Percentiles rank a stretch among this genome's conserved stretches.
Evolutionary conservation across 2,329 filamentous ascomycete genomes (phyloP).

Genomic region (Diaporthe sp.): DNA sequence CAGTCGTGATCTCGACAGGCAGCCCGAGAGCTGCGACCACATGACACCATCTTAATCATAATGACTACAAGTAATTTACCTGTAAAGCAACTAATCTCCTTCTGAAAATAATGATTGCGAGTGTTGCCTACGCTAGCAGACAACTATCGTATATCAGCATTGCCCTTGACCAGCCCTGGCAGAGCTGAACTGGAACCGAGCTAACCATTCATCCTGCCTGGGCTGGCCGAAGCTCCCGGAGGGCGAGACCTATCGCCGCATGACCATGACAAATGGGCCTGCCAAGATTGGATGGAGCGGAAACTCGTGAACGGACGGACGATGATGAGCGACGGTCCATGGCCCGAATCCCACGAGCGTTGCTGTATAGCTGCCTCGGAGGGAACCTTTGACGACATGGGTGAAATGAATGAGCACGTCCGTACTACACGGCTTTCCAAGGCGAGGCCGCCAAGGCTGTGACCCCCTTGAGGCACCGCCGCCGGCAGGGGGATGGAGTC

Average conservation of each 20-base stretch:
- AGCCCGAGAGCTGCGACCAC: background rate
- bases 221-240: slow-evolving; percentile 23
- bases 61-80: background rate
- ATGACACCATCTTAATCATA: background rate
- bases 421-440: background rate
- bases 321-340: background rate
- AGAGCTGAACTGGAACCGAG: slow-evolving; percentile 1
- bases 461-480: background rate
- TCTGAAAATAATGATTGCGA: background rate
- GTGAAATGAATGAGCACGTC: background rate
- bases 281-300: background rate
- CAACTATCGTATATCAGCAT: slow-evolving; percentile 17
- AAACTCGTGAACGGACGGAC: background rate
- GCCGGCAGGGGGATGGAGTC: slow-evolving; percentile 1
- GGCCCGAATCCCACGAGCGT: background rate
- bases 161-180: slow-evolving; percentile 14
- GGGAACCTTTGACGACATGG: background rate
- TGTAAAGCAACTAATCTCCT: background rate
- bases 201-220: slow-evolving; percentile 26
- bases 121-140: slow-evolving; percentile 39
- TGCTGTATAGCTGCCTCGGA: too few species aligned
- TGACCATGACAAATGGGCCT: slow-evolving; percentile 14
- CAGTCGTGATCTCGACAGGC: background rate
- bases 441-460: slow-evolving; percentile 11
- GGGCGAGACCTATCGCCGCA: slow-evolving; percentile 7